Percentiles rank a stretch among this genome's conserved stretches.
phyloP scores from a whole-genome alignment of 2,329 filamentous ascomycete genomes.

The Pseudogymnoascus sp. region DNA sequence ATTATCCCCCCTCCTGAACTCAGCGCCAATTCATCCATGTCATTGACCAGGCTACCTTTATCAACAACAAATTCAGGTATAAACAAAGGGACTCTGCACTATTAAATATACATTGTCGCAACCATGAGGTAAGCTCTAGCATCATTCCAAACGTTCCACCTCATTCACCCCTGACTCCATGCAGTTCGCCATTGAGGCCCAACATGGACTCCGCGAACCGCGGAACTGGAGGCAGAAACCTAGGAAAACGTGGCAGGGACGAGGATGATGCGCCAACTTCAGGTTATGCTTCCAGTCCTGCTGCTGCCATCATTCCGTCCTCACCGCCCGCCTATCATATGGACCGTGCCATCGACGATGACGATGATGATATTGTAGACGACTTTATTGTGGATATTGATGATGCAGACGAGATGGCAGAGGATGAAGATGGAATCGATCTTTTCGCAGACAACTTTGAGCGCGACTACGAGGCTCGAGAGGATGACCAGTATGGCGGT shows the following conservation, averaged over 20 bases:
- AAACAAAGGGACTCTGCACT: not conserved
- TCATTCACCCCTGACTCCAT: slow-evolving; percentile 11
- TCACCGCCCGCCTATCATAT: slow-evolving; percentile 56
- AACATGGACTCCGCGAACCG: slow-evolving; percentile 80
- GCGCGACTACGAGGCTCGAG: slow-evolving; percentile 59
- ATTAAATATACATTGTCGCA: not conserved
- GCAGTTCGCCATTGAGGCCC: slow-evolving; percentile 72
- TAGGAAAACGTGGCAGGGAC: slow-evolving; percentile 57
- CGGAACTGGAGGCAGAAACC: slow-evolving; percentile 43
- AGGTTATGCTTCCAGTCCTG: slow-evolving; percentile 45
- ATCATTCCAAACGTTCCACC: slow-evolving; percentile 8
- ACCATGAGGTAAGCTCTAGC: slow-evolving; percentile 28
- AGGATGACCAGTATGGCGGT: slow-evolving; percentile 62
- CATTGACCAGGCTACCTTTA: slow-evolving; percentile 6
- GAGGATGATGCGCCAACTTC: slow-evolving; percentile 51
- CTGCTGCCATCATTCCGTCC: slow-evolving; percentile 45
- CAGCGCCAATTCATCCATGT: slow-evolving; percentile 5
- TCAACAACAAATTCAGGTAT: slow-evolving; percentile 1
- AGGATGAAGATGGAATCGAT: slow-evolving; percentile 73
- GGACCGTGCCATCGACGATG: slow-evolving; percentile 58
- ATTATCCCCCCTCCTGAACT: slow-evolving; percentile 7
- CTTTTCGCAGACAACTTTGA: slow-evolving; percentile 68
- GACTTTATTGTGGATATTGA: slow-evolving; percentile 65
- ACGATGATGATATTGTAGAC: slow-evolving; percentile 61
- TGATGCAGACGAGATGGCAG: slow-evolving; percentile 72